These are phyloP conservation scores for Simplicillium sp. DNA, from an alignment of 2,329 filamentous ascomycete species.

Conservation along the genomic window DNA sequence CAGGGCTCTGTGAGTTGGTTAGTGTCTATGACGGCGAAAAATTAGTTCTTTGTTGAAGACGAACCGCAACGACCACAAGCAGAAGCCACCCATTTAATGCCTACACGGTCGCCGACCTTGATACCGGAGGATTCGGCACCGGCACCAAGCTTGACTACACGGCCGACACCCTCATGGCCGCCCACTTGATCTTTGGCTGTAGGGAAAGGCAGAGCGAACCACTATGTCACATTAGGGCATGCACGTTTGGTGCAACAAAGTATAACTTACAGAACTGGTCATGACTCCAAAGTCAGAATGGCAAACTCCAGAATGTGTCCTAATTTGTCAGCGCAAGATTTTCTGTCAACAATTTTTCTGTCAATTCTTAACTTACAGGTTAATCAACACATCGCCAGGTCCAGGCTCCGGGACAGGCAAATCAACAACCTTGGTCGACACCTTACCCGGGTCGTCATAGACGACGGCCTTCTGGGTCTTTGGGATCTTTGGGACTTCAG, in stretches of 20 bases:
- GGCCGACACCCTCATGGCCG: conserved; percentile 60
- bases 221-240: neutral
- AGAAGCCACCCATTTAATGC: conserved; percentile 57
- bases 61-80: conserved; percentile 41
- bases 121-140: conserved; percentile 39
- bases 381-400: conserved; percentile 14
- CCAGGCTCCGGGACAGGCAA: conserved; percentile 13
- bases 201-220: conserved; percentile 4
- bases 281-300: conserved; percentile 13
- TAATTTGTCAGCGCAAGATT: conserved; percentile 1
- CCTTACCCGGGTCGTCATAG: conserved; percentile 15
- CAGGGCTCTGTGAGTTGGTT: neutral
- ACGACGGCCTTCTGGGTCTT: conserved; percentile 11
- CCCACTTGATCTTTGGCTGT: conserved; percentile 29
- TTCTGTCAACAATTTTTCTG: neutral
- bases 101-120: conserved; percentile 59
- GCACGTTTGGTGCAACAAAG: neutral
- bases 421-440: conserved; percentile 15
- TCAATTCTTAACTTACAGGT: conserved; percentile 9
- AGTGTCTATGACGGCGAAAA: neutral
- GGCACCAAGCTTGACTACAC: conserved; percentile 55
- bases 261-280: conserved; percentile 3
- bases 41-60: neutral
- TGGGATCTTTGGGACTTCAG: neutral
- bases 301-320: conserved; percentile 15